Percentiles rank a stretch among this genome's conserved stretches.
phyloP scores from a whole-genome alignment of 768 basidiomycete genomes.

The Russula sp. region DNA sequence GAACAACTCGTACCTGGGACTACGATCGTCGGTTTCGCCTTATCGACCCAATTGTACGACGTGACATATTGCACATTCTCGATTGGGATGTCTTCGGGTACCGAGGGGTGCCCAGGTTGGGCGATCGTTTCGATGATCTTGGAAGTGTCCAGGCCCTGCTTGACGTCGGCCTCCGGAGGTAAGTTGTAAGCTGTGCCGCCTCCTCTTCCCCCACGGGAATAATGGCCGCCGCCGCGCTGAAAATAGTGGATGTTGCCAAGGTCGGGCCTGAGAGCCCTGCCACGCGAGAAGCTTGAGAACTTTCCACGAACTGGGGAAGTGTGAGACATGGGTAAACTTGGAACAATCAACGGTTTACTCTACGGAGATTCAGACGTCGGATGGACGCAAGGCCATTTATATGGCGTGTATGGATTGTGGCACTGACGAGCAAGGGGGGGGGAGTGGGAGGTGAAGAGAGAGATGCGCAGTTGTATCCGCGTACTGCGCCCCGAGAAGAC shows the following conservation, averaged over 20 bases:
- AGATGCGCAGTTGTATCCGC: not conserved
- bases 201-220: not conserved
- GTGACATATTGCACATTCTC: constrained; percentile 25
- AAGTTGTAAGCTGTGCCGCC: not conserved
- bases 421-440: not conserved
- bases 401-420: not conserved
- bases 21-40: constrained; percentile 24
- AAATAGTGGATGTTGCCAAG: not conserved
- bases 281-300: not conserved
- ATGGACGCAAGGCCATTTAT: not conserved
- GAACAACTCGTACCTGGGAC: constrained; percentile 26
- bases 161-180: constrained; percentile 2
- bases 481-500: not conserved
- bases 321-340: not conserved
- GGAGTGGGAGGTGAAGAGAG: not conserved
- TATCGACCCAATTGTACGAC: constrained; percentile 29
- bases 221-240: not conserved
- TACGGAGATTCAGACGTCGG: not conserved
- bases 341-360: not conserved
- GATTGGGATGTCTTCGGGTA: constrained; percentile 1
- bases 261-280: not conserved
- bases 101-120: not conserved
- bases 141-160: constrained; percentile 9
- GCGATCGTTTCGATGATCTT: constrained; percentile 8
- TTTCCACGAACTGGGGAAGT: not conserved